phyloP scores from a whole-genome alignment of 169 alveolate genomes.

The Miamiensis avidus region DNA sequence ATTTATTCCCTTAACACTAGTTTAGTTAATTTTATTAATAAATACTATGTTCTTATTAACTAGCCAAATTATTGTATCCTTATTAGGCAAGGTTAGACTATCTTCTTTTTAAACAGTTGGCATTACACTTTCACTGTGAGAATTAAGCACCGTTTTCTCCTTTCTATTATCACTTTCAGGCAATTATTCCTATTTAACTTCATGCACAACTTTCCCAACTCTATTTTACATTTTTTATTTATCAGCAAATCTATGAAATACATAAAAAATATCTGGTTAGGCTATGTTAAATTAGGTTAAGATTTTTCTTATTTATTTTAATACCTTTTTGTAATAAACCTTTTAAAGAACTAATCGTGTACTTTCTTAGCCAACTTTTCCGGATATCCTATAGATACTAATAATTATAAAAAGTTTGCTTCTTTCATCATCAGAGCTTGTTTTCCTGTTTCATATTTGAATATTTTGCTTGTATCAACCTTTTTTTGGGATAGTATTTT shows the following conservation, averaged over 20 bases:
- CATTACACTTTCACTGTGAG: too few relatives aligned
- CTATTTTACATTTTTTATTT: too few relatives aligned
- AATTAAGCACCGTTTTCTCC: too few relatives aligned
- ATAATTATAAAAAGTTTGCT: neutral
- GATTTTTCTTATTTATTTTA: neutral
- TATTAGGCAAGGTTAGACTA: too few relatives aligned
- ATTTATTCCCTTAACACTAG: too few relatives aligned
- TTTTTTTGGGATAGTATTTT: too few relatives aligned
- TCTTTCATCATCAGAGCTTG: neutral
- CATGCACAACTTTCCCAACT: neutral
- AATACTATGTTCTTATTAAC: too few relatives aligned
- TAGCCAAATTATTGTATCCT: too few relatives aligned
- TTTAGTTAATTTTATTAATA: too few relatives aligned
- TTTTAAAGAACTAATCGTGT: neutral
- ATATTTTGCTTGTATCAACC: neutral
- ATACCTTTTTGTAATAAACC: neutral
- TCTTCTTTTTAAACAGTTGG: too few relatives aligned
- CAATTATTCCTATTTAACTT: too few relatives aligned
- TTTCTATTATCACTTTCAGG: neutral
- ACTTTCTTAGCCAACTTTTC: neutral
- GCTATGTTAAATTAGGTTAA: neutral
- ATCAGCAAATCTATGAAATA: neutral
- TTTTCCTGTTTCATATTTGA: neutral
- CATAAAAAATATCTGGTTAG: too few relatives aligned
- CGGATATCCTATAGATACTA: neutral